phyloP scores from a whole-genome alignment of 2,329 filamentous ascomycete genomes.

The Aspergillus udagawae region DNA sequence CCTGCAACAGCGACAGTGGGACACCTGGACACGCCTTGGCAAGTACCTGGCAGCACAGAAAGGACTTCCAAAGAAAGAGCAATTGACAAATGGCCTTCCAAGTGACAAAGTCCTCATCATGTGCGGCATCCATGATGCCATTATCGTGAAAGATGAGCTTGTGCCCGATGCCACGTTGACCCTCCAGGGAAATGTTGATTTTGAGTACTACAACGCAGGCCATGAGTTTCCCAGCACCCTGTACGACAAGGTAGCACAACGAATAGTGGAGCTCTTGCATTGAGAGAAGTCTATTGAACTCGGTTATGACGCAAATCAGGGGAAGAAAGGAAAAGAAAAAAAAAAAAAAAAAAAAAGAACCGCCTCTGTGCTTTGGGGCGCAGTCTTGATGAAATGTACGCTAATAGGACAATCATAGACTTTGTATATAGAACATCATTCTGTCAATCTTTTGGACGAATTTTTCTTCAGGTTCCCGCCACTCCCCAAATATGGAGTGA shows the following conservation, averaged over 20 bases:
- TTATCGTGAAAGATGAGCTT: slow-evolving; percentile 64
- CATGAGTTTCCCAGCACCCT: slow-evolving; percentile 67
- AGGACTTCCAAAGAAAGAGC: slow-evolving; percentile 19
- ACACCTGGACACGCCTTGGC: slow-evolving; percentile 58
- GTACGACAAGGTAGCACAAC: slow-evolving; percentile 55
- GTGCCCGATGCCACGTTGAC: slow-evolving; percentile 56
- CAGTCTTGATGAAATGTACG: background rate
- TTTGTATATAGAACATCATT: slow-evolving; percentile 8
- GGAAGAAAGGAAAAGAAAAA: no score
- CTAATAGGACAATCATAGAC: slow-evolving; percentile 7
- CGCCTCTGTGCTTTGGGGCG: background rate
- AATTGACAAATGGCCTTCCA: slow-evolving; percentile 30
- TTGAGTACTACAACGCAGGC: slow-evolving; percentile 57
- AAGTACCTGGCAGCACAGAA: slow-evolving; percentile 45
- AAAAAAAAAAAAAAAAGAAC: no score
- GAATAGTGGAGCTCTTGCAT: slow-evolving; percentile 40
- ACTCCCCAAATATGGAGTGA: background rate
- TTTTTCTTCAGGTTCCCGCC: slow-evolving; percentile 1
- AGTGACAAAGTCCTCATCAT: slow-evolving; percentile 59
- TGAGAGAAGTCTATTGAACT: slow-evolving; percentile 4
- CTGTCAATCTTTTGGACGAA: slow-evolving; percentile 1
- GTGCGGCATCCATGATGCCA: slow-evolving; percentile 61
- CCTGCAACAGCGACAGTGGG: slow-evolving; percentile 53
- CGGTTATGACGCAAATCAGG: background rate
- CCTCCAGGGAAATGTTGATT: slow-evolving; percentile 57